Base-by-base conservation (phyloP, 2,329 filamentous ascomycete genomes). In the Apiospora sp. region DNA sequence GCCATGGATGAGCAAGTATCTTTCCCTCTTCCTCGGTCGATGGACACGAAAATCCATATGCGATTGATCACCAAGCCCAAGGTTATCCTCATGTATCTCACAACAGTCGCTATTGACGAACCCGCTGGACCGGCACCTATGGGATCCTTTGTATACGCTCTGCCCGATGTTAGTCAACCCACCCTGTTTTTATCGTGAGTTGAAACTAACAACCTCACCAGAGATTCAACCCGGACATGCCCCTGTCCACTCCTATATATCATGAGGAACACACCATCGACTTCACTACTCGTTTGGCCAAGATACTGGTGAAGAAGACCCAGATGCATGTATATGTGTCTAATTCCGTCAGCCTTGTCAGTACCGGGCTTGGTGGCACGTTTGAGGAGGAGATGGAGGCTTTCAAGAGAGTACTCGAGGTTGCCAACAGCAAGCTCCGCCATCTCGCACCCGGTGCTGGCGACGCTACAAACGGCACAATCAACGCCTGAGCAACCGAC, bases 301-400 rank as follows among this genome's bases (percentile, higher is more conserved):
- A 94, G 81, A 88, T 98, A 2, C 83, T 98, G 19, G 93, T 93
- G n/a, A 90, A 91, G 71, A 92, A 90, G 77, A 89, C 92, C 41
- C 86, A 87, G 44, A 89, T 91, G 74, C 95, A 95, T 0, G 92
- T 94, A n/a, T 98, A 98, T 81, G 94, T 98, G 24, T 94, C 94
- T 30, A 97, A 94, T 80, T 98, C 95, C 46, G 91, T 97, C 78
- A 94, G 92, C 76, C 91, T 98, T 75, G 89, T 89, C 19, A 90
- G 87, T 78, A 88, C 92, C 7, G 93, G 92, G 1, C 89, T 95
- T 78, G 94, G 94, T 13, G 93, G 94, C 27, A 93, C 91, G 0
- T 90, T 96, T 8, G 95, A 98, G 80, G 96, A 98, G 85, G 96
- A 98, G 84, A 95, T 98, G 91, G 94, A 96, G 79, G 94, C 93